Evolutionary conservation across 75 land plant genomes (phyloP).

Genomic region (Sequoia sempervirens): DNA sequence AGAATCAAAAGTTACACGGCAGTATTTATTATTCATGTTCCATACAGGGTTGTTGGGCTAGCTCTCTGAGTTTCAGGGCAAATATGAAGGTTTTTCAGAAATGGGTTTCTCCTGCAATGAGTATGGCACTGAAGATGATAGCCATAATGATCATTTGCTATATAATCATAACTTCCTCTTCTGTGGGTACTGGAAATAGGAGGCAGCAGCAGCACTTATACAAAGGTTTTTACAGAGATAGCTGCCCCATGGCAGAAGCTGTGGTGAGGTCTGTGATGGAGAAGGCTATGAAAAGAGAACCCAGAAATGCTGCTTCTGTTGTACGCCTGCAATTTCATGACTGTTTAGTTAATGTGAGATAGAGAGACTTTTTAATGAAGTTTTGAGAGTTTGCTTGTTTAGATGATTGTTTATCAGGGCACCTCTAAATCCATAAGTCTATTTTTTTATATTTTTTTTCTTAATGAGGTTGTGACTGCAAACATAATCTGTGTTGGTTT

Average conservation of each 20-base stretch:
- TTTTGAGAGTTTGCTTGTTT: not conserved
- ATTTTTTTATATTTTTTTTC: not conserved
- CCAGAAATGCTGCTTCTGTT: slow-evolving; percentile 63
- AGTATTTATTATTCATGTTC: not conserved
- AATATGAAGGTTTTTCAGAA: not conserved
- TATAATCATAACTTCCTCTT: not conserved
- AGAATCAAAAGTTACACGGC: not conserved
- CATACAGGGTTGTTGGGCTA: not conserved
- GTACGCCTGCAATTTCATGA: slow-evolving; percentile 80
- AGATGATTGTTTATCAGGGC: not conserved
- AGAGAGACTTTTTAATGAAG: not conserved
- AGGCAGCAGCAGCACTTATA: not conserved
- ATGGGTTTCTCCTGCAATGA: not conserved
- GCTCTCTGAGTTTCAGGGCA: not conserved
- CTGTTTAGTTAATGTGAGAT: slow-evolving; percentile 66
- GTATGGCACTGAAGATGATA: not conserved
- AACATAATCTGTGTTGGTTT: not conserved
- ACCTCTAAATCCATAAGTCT: not conserved
- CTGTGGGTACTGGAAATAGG: not conserved
- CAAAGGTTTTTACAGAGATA: slow-evolving; percentile 15
- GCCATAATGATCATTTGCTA: not conserved
- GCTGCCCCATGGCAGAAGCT: slow-evolving; percentile 59
- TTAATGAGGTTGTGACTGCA: not conserved
- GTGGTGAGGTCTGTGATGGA: slow-evolving; percentile 40
- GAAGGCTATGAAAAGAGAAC: slow-evolving; percentile 36